A percentile compares a stretch with the other conserved stretches of the same genome.
phyloP scores from a whole-genome alignment of 192 early-diverging fungal species.

The Dissophora globulifera region DNA sequence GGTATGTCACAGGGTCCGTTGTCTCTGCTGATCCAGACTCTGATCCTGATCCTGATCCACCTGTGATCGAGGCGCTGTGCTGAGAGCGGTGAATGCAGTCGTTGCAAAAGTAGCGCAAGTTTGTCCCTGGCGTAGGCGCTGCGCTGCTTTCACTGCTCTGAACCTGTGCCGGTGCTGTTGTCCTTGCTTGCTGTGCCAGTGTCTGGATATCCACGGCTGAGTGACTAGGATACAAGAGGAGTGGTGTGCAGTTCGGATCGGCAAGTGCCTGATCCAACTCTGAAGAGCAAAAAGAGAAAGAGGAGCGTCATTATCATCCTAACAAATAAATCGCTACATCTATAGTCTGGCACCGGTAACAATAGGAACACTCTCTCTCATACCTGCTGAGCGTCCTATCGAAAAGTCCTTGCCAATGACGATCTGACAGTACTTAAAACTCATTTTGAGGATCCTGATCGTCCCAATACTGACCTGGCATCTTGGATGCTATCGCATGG shows the following conservation, averaged over 20 bases:
- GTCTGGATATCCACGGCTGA: slow-evolving; percentile 32
- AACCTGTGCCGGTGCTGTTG: not conserved
- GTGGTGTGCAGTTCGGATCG: slow-evolving; percentile 30
- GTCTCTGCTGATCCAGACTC: no score
- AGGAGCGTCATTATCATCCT: not conserved
- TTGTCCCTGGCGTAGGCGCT: not conserved
- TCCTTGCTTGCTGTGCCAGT: not conserved
- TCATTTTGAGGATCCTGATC: slow-evolving; percentile 46
- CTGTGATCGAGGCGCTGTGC: not conserved
- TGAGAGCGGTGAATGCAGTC: slow-evolving; percentile 12
- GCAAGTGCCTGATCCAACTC: slow-evolving; percentile 40
- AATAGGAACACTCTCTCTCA: no score
- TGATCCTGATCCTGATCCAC: not conserved
- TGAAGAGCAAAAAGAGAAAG: slow-evolving; percentile 3
- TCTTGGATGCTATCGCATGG: slow-evolving; percentile 44
- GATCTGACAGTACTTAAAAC: slow-evolving; percentile 51
- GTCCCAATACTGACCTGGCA: slow-evolving; percentile 56
- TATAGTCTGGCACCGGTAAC: no score
- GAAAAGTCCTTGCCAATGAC: slow-evolving; percentile 53
- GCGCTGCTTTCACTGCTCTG: not conserved
- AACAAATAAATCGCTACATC: no score
- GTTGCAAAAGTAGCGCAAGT: slow-evolving; percentile 27
- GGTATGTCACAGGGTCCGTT: no score
- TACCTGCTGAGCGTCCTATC: slow-evolving; percentile 28
- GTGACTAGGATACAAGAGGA: slow-evolving; percentile 47